phyloP scores from a whole-genome alignment of 2,329 filamentous ascomycete genomes.

The Fusarium tupiense region DNA sequence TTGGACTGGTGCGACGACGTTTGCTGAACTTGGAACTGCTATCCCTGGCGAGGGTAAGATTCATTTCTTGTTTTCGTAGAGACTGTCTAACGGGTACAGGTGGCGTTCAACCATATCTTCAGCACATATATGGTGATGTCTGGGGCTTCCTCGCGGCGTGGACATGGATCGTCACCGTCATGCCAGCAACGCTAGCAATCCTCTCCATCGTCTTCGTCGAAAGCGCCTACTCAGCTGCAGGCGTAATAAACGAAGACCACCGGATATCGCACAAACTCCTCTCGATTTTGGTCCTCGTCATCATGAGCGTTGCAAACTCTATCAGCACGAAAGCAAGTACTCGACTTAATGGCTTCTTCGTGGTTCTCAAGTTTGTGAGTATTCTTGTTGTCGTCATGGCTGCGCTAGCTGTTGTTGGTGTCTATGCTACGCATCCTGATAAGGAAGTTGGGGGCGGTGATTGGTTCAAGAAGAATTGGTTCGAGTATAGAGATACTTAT shows the following conservation, averaged over 20 bases:
- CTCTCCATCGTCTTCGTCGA: constrained; percentile 71
- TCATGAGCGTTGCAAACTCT: constrained; percentile 62
- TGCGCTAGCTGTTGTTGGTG: constrained; percentile 56
- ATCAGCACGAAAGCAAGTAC: constrained; percentile 66
- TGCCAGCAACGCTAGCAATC: constrained; percentile 72
- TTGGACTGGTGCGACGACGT: constrained; percentile 70
- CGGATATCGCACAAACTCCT: constrained; percentile 61
- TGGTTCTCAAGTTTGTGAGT: constrained; percentile 62
- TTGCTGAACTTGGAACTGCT: constrained; percentile 71
- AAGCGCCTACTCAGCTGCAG: constrained; percentile 64
- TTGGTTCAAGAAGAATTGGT: constrained; percentile 66
- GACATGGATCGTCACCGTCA: constrained; percentile 72
- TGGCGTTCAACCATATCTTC: constrained; percentile 70
- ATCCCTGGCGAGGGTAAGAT: constrained; percentile 66
- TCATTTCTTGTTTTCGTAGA: accelerated
- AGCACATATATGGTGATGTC: constrained; percentile 68
- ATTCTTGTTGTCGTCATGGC: constrained; percentile 61
- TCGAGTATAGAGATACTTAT: constrained; percentile 59
- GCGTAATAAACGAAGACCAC: constrained; percentile 56
- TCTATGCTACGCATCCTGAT: constrained; percentile 52
- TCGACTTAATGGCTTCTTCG: constrained; percentile 65
- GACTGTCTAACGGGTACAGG: constrained; percentile 47
- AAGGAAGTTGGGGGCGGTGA: constrained; percentile 57
- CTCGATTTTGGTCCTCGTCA: constrained; percentile 57
- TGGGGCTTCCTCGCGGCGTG: constrained; percentile 72